These are phyloP conservation scores for Lactuca sativa DNA, from an alignment of 129 eudicot species.

Conservation along the genomic window DNA sequence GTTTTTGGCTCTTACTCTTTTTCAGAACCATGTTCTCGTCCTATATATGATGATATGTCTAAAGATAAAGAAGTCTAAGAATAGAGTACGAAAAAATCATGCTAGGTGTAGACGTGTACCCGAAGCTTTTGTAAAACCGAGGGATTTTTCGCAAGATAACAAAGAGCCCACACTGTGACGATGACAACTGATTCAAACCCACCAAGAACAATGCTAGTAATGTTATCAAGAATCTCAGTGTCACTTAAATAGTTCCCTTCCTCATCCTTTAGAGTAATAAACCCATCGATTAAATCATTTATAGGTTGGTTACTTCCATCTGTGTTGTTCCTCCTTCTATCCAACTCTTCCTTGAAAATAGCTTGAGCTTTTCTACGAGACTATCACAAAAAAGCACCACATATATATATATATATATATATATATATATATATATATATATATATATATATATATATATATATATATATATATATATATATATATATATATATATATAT, in stretches of 20 bases:
- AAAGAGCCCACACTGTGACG: constrained; percentile 50
- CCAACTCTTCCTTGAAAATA: constrained; percentile 50
- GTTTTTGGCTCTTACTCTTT: constrained; percentile 31
- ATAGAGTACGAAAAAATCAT: not conserved
- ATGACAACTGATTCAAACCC: constrained; percentile 43
- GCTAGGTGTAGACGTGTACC: constrained; percentile 28
- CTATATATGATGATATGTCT: not conserved
- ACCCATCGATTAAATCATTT: constrained; percentile 52
- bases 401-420: too few species aligned
- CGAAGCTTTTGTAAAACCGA: constrained; percentile 56
- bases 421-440: too few species aligned
- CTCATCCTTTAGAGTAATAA: constrained; percentile 55
- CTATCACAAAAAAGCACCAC: constrained; percentile 18
- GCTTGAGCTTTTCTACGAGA: constrained; percentile 42
- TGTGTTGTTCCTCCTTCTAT: constrained; percentile 41
- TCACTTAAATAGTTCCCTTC: constrained; percentile 51
- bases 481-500: too few species aligned
- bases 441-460: too few species aligned
- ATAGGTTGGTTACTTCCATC: not conserved
- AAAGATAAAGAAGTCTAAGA: not conserved
- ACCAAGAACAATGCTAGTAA: constrained; percentile 36
- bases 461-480: too few species aligned
- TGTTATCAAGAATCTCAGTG: constrained; percentile 54
- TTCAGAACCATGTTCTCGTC: constrained; percentile 28
- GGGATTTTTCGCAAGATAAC: constrained; percentile 60